Evolutionary conservation across 148 eudicot species (phyloP), one percentile per base, ranked within the genome.

Genomic region (Nepenthes gracilis): DNA sequence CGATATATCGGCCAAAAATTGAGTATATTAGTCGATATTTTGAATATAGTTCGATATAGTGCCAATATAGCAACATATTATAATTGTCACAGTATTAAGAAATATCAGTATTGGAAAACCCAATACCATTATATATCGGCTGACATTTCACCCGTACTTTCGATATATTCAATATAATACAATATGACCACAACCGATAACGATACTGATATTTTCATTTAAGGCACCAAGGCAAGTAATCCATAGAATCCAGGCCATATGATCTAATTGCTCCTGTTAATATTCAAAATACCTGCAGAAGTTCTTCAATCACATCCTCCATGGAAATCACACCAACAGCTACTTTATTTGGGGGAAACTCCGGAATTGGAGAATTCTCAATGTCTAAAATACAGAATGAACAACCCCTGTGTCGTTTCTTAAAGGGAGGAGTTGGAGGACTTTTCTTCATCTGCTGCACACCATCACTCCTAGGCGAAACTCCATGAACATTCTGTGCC

Each of bases 271-370:
- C 23, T 23, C 23, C 23, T 23, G 23, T 23, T 23, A 23, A 40
- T 8, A 40, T 4, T 57, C 8, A 33, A 62, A 35, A 62, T 78
- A 93, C 98, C 98, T 93, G 87, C 57, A 93, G 96, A 74, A 93
- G 95, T 65, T 93, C 98, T 76, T 93, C 98, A 50, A 93, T 88
- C 45, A 88, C 96, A 64, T 93, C 98, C 68, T 88, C 98, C 98
- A 93, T 93, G 56, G 80, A 59, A 53, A 93, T 93, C 50, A 93
- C 95, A 51, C 98, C 96, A 68, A 88, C 94, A 45, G 76, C 98
- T 51, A 67, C 80, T 75, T 88, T 77, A 76, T 76, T 75, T 62
- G 80, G 61, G 48, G 98, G 88, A 65, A 65, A 75, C 58, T 63
- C 86, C 12, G 98, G 98, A 69, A 93, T 52, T 48, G 98, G 91